Conservation (phyloP, 2,329 filamentous ascomycete species). For the Cladorrhinum sp. region DNA sequence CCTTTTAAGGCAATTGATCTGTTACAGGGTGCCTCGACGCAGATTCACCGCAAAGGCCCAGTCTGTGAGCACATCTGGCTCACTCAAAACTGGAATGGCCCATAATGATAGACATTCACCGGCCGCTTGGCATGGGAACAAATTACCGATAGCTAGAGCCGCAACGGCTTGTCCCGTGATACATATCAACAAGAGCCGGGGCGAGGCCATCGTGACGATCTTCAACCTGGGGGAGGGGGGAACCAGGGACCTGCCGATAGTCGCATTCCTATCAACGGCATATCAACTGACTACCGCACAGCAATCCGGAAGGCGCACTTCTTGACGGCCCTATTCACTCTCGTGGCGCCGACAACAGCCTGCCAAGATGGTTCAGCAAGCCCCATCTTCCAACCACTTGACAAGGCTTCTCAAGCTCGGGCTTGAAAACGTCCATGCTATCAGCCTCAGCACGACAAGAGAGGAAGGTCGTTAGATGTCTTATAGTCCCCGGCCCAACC, state of each 20-base stretch:
- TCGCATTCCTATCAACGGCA: no score
- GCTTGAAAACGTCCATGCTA: background rate
- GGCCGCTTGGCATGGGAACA: constrained; percentile 26
- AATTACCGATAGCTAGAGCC: constrained; percentile 25
- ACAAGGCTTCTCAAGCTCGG: constrained; percentile 6
- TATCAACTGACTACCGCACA: background rate
- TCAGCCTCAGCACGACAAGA: constrained; percentile 22
- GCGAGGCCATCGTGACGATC: background rate
- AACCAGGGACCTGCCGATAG: no score
- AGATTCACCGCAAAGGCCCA: background rate
- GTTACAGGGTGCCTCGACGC: background rate
- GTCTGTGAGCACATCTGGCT: background rate
- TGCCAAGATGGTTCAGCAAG: background rate
- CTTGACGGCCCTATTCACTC: background rate
- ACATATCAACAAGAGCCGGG: background rate
- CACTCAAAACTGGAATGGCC: background rate
- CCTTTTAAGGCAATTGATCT: constrained; percentile 6
- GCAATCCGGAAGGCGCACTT: background rate
- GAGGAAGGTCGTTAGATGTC: constrained; percentile 24
- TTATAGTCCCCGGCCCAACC: constrained; percentile 9
- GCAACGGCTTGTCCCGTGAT: constrained; percentile 17
- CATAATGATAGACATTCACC: constrained; percentile 15
- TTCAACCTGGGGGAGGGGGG: background rate
- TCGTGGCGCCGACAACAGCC: background rate
- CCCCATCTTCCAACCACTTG: constrained; percentile 2